Evolutionary conservation across 495 filamentous ascomycete species (phyloP), one percentile per base, ranked within the genome.

Genomic region (Neurospora sp.): DNA sequence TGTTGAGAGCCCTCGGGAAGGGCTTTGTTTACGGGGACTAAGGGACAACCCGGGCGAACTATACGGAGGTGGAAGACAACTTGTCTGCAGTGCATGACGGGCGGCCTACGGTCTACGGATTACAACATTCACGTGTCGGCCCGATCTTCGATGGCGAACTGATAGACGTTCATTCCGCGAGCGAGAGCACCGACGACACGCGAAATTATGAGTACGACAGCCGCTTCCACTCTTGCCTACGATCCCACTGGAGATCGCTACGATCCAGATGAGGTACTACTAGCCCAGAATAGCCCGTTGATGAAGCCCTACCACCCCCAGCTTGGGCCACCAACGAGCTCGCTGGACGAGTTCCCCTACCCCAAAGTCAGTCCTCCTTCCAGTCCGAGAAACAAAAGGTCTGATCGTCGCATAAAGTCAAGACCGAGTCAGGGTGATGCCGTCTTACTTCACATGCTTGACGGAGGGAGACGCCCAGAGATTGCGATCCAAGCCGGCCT

Each of bases 391-490:
- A 71, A 73, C 70, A 82, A 78, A 74, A 81, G 77, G 78, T 81
- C 84, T 81, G 81, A 81, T 79, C 75, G 79, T 80, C 83, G 82
- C 69, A 77, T 74, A 72, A 83, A 81, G 81, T 73, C 79, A 73
- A 78, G 77, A 75, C 78, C 81, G 70, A 81, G 77, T 72, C 84
- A 82, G 73, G 88, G 86, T 76, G 86, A 90, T 86, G 86, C 81
- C 59, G 84, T 88, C 69, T 78, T 90, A 74, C 81, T 90, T 42
- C 77, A 78, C 38, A 81, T 83, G 73, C 84, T 90, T 69, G 86
- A 81, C 77, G 83, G 81, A 72, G 83, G 86, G 72, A 84, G 84
- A 73, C 80, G 78, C 41, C 78, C 77, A 18, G 82, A 87, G 45
- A 81, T 87, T 74, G 83, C 85, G 73, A 73, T 78, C 68, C 74